Base-by-base conservation (phyloP, 2,329 filamentous ascomycete species). In the Stemphylium beticola region DNA sequence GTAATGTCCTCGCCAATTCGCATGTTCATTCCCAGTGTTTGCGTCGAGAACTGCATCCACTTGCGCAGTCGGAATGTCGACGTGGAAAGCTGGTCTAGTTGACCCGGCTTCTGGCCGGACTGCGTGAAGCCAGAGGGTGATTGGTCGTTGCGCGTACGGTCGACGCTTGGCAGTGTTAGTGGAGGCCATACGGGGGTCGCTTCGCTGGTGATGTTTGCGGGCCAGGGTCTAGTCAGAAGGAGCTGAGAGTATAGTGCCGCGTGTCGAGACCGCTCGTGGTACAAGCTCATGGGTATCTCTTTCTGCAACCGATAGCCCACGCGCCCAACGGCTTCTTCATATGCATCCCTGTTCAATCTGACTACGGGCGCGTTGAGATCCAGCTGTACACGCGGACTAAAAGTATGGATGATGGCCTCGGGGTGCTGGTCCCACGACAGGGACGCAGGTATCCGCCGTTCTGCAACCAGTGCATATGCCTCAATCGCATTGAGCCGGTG, bases 401-500 rank as follows among this genome's bases (percentile, higher is more conserved):
- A 96, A 0, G 83, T 81, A 63, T 91, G 85, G 31, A 96, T 88
- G 29, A 88, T 81, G 14, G 92, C 87, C 15, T 85, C 77, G 11
- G 77, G 77, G 53, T 93, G 83, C 55, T 82, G 82, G 42, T 84
- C 77, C 90, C 90, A 96, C 3, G 81, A 75, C 57, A 87, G 79
- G 46, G 86, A 82, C 2, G 78, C 78, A 6, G 84, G 81, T 20
- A 77, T 73, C 1, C 78, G 78, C 47, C 86, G 82, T 47, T 87
- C 83, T 1, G 90, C 91, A 4, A 93, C 78, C 14, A 97, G 78
- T 14, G 88, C 84, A 70, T 93, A 92, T 3, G 86, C 92, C 75
- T 95, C 90, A 51, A 97, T 96, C 64, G 87, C 87, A 14, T 88
- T 89, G 38, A 85, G 81, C 4, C 84, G 77, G 40, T 86, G 83